These are phyloP conservation scores for Guillardia theta DNA, from an alignment of 78 protist species.

Conservation along the genomic window DNA sequence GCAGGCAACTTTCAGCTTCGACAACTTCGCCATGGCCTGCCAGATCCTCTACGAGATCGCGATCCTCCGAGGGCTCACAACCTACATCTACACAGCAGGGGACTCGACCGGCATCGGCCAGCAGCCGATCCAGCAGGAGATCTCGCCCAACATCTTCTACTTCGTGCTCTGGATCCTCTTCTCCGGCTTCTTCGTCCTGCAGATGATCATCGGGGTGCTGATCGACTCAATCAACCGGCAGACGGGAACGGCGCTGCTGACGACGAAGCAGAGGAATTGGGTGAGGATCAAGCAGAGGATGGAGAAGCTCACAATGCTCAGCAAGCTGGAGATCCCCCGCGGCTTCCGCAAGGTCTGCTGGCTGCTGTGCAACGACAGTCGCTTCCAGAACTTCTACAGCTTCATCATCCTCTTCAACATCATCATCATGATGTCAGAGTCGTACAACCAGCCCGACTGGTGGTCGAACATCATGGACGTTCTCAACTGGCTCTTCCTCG, in stretches of 20 bases:
- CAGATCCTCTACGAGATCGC: not conserved
- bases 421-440: not conserved
- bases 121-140: not conserved
- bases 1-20: not conserved
- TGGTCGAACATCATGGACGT: not conserved
- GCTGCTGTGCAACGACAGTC: not conserved
- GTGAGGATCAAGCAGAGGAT: not conserved
- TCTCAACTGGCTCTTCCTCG: not conserved
- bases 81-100: not conserved
- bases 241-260: not conserved
- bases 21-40: not conserved
- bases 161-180: not conserved
- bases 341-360: not conserved
- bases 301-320: not conserved
- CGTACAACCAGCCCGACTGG: not conserved
- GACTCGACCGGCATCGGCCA: not conserved
- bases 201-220: not conserved
- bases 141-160: not conserved
- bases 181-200: not conserved
- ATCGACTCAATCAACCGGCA: conserved; percentile 9
- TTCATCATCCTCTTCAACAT: conserved; percentile 20
- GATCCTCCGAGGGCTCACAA: not conserved
- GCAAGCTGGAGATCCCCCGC: not conserved
- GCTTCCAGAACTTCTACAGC: not conserved
- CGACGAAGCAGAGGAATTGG: not conserved